Evolutionary conservation across 257 asterid genomes (phyloP).

Genomic region (Hygrophila difformis): DNA sequence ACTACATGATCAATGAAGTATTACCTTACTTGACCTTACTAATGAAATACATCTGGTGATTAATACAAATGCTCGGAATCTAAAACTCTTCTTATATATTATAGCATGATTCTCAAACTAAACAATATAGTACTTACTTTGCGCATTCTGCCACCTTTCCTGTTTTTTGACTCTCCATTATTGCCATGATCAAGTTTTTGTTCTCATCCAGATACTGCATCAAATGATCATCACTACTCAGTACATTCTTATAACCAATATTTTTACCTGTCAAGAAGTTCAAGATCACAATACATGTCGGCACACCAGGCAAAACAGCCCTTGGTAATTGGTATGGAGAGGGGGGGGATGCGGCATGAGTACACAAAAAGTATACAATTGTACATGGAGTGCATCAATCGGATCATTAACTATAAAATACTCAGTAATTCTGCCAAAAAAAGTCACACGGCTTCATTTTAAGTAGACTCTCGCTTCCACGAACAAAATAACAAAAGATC

Average conservation of each 20-base stretch:
- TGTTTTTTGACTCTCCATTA: constrained; percentile 71
- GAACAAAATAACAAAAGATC: background rate
- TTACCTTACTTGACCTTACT: too few species aligned
- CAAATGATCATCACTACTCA: constrained; percentile 10
- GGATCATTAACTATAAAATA: too few species aligned
- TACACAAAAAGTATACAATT: too few species aligned
- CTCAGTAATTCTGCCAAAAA: too few species aligned
- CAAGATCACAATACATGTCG: background rate
- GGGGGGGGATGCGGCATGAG: too few species aligned
- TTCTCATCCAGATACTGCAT: constrained; percentile 92
- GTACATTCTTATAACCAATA: background rate
- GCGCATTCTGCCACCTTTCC: constrained; percentile 95
- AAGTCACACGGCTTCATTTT: too few species aligned
- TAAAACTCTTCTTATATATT: background rate
- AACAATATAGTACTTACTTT: constrained; percentile 47
- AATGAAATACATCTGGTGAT: background rate
- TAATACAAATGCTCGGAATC: too few species aligned
- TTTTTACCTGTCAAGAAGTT: background rate
- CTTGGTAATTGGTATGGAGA: too few species aligned
- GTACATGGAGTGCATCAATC: too few species aligned
- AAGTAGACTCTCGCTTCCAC: too few species aligned
- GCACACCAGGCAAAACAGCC: background rate
- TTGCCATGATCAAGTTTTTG: constrained; percentile 88
- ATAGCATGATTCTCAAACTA: constrained; percentile 1
- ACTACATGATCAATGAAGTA: too few species aligned